Evolutionary conservation across 495 filamentous ascomycete genomes (phyloP).

Genomic region (Aspergillus cristatus): DNA sequence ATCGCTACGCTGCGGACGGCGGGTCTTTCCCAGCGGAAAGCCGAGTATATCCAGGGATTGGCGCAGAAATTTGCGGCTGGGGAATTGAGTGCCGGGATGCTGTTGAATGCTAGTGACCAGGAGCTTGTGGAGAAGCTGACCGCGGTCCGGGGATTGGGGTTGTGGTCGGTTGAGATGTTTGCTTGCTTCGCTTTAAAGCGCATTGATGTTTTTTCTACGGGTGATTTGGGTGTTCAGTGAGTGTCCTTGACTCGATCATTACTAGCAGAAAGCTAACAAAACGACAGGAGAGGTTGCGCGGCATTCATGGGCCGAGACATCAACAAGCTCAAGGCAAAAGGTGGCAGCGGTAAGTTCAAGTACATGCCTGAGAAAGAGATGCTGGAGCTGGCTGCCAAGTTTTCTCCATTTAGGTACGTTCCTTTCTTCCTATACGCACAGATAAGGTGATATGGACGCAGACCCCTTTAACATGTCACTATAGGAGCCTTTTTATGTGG

Average conservation of each 20-base stretch:
- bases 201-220: slow-evolving; percentile 85
- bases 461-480: too few species aligned
- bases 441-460: neutral
- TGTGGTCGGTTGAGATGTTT: slow-evolving; percentile 97
- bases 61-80: slow-evolving; percentile 69
- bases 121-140: slow-evolving; percentile 72
- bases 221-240: slow-evolving; percentile 87
- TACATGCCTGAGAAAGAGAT: slow-evolving; percentile 94
- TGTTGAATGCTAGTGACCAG: slow-evolving; percentile 71
- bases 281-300: slow-evolving; percentile 77
- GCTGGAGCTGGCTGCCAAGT: slow-evolving; percentile 69
- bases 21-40: slow-evolving; percentile 84
- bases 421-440: too few species aligned
- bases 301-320: slow-evolving; percentile 78
- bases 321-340: slow-evolving; percentile 69
- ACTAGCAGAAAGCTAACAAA: slow-evolving; percentile 1
- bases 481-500: slow-evolving; percentile 71
- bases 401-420: slow-evolving; percentile 70
- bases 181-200: slow-evolving; percentile 84
- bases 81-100: slow-evolving; percentile 63
- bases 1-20: slow-evolving; percentile 66
- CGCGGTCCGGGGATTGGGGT: slow-evolving; percentile 79
- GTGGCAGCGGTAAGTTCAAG: slow-evolving; percentile 78
- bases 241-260: too few species aligned
- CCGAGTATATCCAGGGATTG: slow-evolving; percentile 83